Conservation (phyloP, 1,139 yeast species). For the Sugiyamaella sp. region DNA sequence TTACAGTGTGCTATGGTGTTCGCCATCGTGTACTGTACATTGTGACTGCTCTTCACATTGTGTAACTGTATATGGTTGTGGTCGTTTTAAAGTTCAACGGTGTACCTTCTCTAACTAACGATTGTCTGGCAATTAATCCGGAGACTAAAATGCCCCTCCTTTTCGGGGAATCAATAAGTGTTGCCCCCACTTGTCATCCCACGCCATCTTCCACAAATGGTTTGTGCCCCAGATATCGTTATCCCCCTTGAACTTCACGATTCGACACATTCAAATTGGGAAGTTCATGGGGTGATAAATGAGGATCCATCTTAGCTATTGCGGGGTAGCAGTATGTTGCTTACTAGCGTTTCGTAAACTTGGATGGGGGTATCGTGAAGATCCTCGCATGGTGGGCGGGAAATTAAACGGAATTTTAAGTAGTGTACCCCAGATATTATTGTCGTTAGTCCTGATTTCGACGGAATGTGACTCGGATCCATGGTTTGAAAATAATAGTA, state of each 20-base stretch:
- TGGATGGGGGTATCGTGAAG: conserved; percentile 4
- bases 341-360: neutral
- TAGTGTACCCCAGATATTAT: conserved; percentile 5
- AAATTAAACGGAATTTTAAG: conserved; percentile 11
- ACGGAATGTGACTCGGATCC: too few relatives aligned
- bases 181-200: neutral
- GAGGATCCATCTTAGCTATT: neutral
- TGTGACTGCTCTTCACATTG: neutral
- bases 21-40: neutral
- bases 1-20: neutral
- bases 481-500: neutral
- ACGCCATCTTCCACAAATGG: too few relatives aligned
- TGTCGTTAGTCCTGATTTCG: too few relatives aligned
- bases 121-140: neutral
- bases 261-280: conserved; percentile 1
- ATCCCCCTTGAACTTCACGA: neutral
- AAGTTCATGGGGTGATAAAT: conserved; percentile 6
- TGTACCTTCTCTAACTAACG: too few relatives aligned
- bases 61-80: too few relatives aligned
- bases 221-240: neutral
- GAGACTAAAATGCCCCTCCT: neutral
- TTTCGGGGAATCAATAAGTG: conserved; percentile 4
- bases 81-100: too few relatives aligned
- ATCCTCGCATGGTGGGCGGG: conserved; percentile 1
- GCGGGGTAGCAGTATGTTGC: conserved; percentile 3